Evolutionary conservation across 2,329 filamentous ascomycete genomes (phyloP), one percentile per base, ranked within the genome.

Genomic region (Arthrobotrys iridis): DNA sequence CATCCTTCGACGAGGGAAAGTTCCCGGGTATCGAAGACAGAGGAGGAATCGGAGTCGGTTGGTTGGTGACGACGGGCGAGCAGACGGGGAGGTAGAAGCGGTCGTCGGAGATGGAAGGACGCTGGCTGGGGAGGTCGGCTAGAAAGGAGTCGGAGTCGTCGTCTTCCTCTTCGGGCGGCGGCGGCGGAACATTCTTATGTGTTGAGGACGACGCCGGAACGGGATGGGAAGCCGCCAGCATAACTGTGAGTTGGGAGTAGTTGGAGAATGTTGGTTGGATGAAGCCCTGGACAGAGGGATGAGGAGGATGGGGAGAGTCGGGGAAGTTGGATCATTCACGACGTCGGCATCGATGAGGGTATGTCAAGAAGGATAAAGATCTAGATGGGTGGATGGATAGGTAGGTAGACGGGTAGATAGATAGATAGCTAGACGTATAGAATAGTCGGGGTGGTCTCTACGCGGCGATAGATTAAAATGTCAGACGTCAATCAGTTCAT

Each of bases 61-160:
- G 72, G 45, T 33, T 65, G 43, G 72, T 76, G 37, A 76, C 60
- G 18, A 76, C 66, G 40, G 71, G 71, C 4, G 71, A 75, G 48
- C 71, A 75, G 41, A 75, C 58, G 28, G 71, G 71, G 18, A 75
- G 71, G 45, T 75, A 75, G 57, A 75, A 75, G 24, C 63, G 71
- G 48, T 76, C 64, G 30, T 73, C 68, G 18, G 64, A 71, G 33
- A 76, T 41, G 3, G 65, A 71, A 30, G 64, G 72, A 11, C 72
- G 64, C 59, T 55, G 52, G 57, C 57, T 63, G 24, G 57, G 46
- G 18, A 50, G 13, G 55, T 70, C 72, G 30, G 8, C 37, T 8
- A 60, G 13, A 13, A 41, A 33, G 15, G 62, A 46, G 26, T 26
- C 8, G 20, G 65, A 57, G n/a, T 74, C 52, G 45, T 43, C 11